Percentiles rank a stretch among this genome's conserved stretches.
phyloP scores from a whole-genome alignment of 78 protist species.

The Blattamonas nauphoetae region DNA sequence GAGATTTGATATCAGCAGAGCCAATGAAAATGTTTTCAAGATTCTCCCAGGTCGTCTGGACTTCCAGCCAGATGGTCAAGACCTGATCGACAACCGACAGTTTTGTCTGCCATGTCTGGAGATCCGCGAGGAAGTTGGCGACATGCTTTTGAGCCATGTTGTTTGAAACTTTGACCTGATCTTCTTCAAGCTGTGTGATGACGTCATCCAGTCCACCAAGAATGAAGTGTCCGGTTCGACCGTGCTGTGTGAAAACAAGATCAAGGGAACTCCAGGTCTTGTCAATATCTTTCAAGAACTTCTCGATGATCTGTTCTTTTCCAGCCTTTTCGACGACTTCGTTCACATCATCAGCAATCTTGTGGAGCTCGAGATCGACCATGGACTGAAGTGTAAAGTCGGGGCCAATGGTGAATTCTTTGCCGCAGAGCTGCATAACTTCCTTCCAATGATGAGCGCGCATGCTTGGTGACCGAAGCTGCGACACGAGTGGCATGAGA shows the following conservation, averaged over 20 bases:
- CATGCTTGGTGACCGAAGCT: constrained; percentile 56
- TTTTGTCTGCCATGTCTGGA: constrained; percentile 49
- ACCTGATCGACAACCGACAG: constrained; percentile 53
- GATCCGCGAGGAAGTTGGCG: constrained; percentile 41
- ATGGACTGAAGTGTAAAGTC: constrained; percentile 45
- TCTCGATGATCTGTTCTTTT: constrained; percentile 42
- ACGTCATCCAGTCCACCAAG: constrained; percentile 31
- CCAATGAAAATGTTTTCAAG: constrained; percentile 69
- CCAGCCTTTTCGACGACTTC: constrained; percentile 36
- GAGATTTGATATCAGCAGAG: constrained; percentile 69
- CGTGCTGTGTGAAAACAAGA: constrained; percentile 12
- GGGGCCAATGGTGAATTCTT: constrained; percentile 24
- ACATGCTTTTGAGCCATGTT: constrained; percentile 15
- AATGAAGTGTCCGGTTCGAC: constrained; percentile 14
- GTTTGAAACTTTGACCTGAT: constrained; percentile 34
- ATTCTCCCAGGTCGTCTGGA: constrained; percentile 67
- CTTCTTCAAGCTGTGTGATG: constrained; percentile 39
- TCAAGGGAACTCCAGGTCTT: constrained; percentile 19
- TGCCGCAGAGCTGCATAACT: constrained; percentile 44
- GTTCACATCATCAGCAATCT: constrained; percentile 46
- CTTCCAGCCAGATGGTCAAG: constrained; percentile 49
- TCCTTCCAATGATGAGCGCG: constrained; percentile 75
- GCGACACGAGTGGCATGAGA: constrained; percentile 52
- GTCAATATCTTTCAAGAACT: constrained; percentile 2
- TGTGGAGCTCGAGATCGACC: constrained; percentile 47